Evolutionary conservation across 192 early-diverging fungal genomes (phyloP), one percentile per base, ranked within the genome.

Genomic region (Spizellomyces punctatus): DNA sequence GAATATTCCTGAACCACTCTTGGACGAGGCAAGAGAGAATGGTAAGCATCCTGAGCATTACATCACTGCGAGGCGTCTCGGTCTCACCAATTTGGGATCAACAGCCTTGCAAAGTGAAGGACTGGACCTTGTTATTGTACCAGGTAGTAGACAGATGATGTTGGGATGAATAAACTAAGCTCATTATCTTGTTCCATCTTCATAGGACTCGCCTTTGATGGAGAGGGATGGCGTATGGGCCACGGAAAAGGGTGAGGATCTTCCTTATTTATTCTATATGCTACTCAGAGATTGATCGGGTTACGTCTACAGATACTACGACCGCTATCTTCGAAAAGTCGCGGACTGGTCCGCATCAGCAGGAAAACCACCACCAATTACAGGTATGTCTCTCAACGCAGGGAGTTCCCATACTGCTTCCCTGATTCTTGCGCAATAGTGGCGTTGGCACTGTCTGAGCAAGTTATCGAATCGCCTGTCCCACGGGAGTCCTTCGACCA

Each of bases 1-100:
- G 89, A 78, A 81, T 46, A 91, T 91, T 66, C 89, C 88, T 10
- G 90, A 91, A 59, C 90, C 90, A 27, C 73, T 50, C 12, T 57
- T 72, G 8, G 79, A 84, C 58, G 72, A 89, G 55, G 42, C 47
- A 16, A 59, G 83, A 45, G 85, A 88, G 60, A 85, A 84, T 59
- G 90, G 86, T 90, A 76, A 72, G 52, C 16, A 56, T 36, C 19
- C 5, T 48, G 22, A 56, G 7, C 7, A 19, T 56, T 5, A 6
- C n/a, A 6, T 56, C 7, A 6, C 22, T 22, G 22, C 22, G n/a
- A 0, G 22, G 7, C 54, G n/a, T n/a, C 54, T 7, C 54, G 27
- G 54, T 22, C n/a, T 56, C n/a, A 56, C 5, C 54, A 5, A 56
- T 22, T 56, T 7, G n/a, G 0, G 22, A 56, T 56, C 27, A 36